Evolutionary conservation across 129 eudicot genomes (phyloP).

Genomic region (Ambrosia artemisiifolia): DNA sequence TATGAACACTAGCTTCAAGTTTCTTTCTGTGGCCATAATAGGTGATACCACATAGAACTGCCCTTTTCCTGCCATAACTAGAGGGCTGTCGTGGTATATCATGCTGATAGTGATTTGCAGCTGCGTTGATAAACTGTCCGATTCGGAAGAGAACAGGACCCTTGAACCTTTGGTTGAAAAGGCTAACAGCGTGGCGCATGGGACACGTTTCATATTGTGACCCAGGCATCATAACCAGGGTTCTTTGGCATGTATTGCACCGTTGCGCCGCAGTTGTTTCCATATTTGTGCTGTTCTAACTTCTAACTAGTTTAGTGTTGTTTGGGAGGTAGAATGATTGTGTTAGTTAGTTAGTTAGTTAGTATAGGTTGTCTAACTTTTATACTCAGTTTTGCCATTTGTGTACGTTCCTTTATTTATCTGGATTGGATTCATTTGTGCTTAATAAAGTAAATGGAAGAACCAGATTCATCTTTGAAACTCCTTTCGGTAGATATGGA

Average conservation of each 20-base stretch:
- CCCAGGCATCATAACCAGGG: conserved; percentile 27
- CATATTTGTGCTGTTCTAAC: background rate
- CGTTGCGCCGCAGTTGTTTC: conserved; percentile 19
- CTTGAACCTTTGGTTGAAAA: conserved; percentile 23
- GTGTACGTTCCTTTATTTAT: background rate
- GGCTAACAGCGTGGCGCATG: conserved; percentile 21
- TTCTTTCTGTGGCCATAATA: conserved; percentile 50
- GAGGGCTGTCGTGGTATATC: conserved; percentile 12
- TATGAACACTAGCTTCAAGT: conserved; percentile 60
- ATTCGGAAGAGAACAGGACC: conserved; percentile 18
- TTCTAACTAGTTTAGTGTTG: background rate
- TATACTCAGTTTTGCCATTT: conserved; percentile 11
- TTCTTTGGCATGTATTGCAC: conserved; percentile 47
- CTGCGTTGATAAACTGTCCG: conserved; percentile 10
- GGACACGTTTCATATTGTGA: conserved; percentile 45
- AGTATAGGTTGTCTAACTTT: background rate
- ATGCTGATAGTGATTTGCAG: conserved; percentile 14
- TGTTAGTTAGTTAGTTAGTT: background rate
- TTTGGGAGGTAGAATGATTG: conserved; percentile 3
- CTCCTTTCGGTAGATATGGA: background rate
- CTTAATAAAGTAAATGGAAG: conserved; percentile 3
- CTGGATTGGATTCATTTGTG: conserved; percentile 8
- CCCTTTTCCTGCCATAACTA: conserved; percentile 48
- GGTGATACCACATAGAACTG: conserved; percentile 65
- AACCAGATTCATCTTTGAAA: conserved; percentile 24